Conservation (phyloP, 768 basidiomycete genomes). For the Tremella mesenterica region DNA sequence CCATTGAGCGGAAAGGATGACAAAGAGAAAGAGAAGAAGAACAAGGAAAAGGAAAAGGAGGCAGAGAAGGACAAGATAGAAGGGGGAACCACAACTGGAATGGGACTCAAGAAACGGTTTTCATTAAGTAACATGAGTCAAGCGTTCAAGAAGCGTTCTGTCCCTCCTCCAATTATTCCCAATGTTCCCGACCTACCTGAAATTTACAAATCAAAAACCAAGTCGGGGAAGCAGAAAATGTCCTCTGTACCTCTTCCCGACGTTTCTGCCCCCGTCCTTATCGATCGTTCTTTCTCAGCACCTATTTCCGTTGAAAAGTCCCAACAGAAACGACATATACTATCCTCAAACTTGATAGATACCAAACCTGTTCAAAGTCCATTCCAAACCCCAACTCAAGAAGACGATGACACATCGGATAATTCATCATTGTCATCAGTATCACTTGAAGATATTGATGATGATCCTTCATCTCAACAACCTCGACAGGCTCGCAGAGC, state of each 20-base stretch:
- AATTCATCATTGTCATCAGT: no score
- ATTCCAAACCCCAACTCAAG: no score
- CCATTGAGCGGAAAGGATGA: no score
- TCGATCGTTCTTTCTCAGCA: neutral
- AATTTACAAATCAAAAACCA: conserved; percentile 3
- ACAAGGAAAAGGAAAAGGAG: neutral
- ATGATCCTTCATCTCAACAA: neutral
- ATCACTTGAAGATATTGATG: neutral
- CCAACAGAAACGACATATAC: neutral
- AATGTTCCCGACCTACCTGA: conserved; percentile 26
- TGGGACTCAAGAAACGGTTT: conserved; percentile 32
- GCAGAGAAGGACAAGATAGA: neutral
- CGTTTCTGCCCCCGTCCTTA: neutral
- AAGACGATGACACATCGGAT: no score
- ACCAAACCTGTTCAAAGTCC: no score
- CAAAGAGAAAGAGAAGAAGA: no score
- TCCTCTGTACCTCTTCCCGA: neutral
- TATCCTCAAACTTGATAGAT: no score
- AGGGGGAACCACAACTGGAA: no score
- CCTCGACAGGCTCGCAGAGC: neutral
- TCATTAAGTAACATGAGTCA: conserved; percentile 30
- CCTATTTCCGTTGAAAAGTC: neutral
- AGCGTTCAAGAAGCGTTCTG: conserved; percentile 26
- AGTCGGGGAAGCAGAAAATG: conserved; percentile 1
- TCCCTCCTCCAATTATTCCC: conserved; percentile 2